These are phyloP conservation scores for Xylariaceae sp. DNA, from an alignment of 2,329 filamentous ascomycete genomes.

Conservation along the genomic window DNA sequence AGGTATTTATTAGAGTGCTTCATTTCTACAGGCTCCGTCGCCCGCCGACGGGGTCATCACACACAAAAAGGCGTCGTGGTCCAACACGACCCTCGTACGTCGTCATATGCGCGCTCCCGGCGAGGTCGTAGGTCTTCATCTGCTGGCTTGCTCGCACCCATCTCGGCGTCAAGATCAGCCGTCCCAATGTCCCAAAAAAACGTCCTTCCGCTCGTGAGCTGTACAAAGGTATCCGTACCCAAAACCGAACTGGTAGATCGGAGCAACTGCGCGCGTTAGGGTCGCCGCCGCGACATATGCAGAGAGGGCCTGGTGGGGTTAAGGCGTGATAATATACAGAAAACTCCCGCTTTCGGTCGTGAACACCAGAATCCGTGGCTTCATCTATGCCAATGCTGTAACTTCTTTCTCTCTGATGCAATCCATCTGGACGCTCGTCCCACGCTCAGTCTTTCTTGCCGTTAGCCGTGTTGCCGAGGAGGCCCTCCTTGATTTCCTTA, in stretches of 20 bases:
- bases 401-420: slow-evolving; percentile 1
- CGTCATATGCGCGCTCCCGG: too few relatives aligned
- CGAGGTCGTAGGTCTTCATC: too few relatives aligned
- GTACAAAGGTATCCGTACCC: slow-evolving; percentile 10
- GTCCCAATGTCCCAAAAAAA: slow-evolving; percentile 1
- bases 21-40: too few relatives aligned
- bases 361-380: slow-evolving; percentile 12
- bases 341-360: slow-evolving; percentile 13
- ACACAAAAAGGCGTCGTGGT: too few relatives aligned
- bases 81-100: too few relatives aligned
- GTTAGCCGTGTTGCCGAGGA: slow-evolving; percentile 46
- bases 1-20: too few relatives aligned
- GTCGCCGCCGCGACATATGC: slow-evolving; percentile 10
- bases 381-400: slow-evolving; percentile 10
- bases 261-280: slow-evolving; percentile 7
- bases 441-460: slow-evolving; percentile 43
- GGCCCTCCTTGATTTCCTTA: slow-evolving; percentile 54
- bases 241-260: slow-evolving; percentile 6
- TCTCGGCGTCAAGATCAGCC: too few relatives aligned
- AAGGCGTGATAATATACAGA: slow-evolving; percentile 18
- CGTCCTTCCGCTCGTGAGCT: slow-evolving; percentile 4
- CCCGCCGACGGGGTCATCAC: too few relatives aligned
- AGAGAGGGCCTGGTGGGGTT: slow-evolving; percentile 5
- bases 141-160: too few relatives aligned
- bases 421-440: slow-evolving; percentile 1